These are phyloP conservation scores for Podaxis pistillaris DNA, from an alignment of 768 basidiomycete genomes.

Conservation along the genomic window DNA sequence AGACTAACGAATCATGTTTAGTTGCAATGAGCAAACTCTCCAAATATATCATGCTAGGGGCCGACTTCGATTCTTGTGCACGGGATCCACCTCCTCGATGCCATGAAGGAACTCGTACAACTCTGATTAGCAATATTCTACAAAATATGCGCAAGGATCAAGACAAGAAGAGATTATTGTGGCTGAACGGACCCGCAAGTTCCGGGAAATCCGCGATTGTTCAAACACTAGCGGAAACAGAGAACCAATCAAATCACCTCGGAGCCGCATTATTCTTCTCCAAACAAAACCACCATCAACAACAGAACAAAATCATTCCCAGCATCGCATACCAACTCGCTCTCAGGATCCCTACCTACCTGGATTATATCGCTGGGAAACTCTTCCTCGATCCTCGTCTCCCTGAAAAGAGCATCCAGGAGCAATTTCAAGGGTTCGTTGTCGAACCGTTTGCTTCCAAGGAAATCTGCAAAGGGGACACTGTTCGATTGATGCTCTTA, in stretches of 20 bases:
- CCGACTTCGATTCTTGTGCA: slow-evolving; percentile 17
- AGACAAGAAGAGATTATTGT: slow-evolving; percentile 10
- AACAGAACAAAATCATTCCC: slow-evolving; percentile 15
- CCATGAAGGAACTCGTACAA: slow-evolving; percentile 19
- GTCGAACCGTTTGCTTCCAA: slow-evolving; percentile 13
- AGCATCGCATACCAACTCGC: slow-evolving; percentile 24
- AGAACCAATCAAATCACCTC: not conserved
- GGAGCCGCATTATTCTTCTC: slow-evolving; percentile 24
- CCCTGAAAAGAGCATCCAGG: slow-evolving; percentile 6
- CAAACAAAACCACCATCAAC: slow-evolving; percentile 1
- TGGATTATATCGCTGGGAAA: not conserved
- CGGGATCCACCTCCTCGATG: slow-evolving; percentile 20
- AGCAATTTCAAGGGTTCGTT: slow-evolving; percentile 16
- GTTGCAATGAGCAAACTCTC: not conserved
- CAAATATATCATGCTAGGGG: not conserved
- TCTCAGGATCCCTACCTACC: not conserved
- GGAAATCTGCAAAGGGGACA: not conserved
- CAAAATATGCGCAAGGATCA: not conserved
- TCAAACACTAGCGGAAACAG: slow-evolving; percentile 27
- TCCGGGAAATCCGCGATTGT: slow-evolving; percentile 28
- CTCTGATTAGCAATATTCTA: slow-evolving; percentile 12
- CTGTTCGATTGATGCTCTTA: slow-evolving; percentile 16
- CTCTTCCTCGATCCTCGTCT: slow-evolving; percentile 5
- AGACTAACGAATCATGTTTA: too few relatives aligned
- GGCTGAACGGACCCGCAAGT: slow-evolving; percentile 26